phyloP scores from a whole-genome alignment of 2,329 filamentous ascomycete genomes.

The Sclerotinia subarctica region DNA sequence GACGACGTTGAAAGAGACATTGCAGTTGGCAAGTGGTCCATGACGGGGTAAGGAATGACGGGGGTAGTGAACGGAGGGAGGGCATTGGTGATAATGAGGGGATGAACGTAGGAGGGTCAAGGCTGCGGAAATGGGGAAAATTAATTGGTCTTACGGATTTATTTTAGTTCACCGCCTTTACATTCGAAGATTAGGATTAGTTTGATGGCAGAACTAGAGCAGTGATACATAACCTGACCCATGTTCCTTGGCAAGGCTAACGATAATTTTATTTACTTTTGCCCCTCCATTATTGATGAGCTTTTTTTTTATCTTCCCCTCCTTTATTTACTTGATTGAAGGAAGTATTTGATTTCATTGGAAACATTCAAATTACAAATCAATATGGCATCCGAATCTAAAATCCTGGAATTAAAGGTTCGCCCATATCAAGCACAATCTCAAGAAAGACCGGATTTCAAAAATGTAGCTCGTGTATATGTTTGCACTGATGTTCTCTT shows the following conservation, averaged over 20 bases:
- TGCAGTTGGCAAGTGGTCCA: constrained; percentile 41
- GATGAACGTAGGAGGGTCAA: constrained; percentile 6
- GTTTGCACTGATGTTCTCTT: constrained; percentile 46
- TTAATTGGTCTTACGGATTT: constrained; percentile 10
- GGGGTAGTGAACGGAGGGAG: constrained; percentile 42
- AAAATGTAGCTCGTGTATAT: constrained; percentile 38
- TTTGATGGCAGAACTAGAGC: constrained; percentile 7
- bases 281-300: background rate
- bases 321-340: background rate
- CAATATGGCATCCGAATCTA: constrained; percentile 24
- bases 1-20: constrained; percentile 18
- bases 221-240: background rate
- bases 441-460: constrained; percentile 36
- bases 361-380: background rate
- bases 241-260: constrained; percentile 15
- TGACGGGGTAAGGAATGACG: constrained; percentile 44
- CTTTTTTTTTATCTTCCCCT: background rate
- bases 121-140: constrained; percentile 18
- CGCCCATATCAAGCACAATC: constrained; percentile 32
- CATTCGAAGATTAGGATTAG: background rate
- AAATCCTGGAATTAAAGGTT: constrained; percentile 39
- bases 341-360: no score
- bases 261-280: background rate
- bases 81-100: constrained; percentile 41
- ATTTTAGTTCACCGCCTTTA: no score